A percentile compares a stretch with the other conserved stretches of the same genome.
Evolutionary conservation across 495 filamentous ascomycete species (phyloP).

Genomic region (Aspergillus cristatus): DNA sequence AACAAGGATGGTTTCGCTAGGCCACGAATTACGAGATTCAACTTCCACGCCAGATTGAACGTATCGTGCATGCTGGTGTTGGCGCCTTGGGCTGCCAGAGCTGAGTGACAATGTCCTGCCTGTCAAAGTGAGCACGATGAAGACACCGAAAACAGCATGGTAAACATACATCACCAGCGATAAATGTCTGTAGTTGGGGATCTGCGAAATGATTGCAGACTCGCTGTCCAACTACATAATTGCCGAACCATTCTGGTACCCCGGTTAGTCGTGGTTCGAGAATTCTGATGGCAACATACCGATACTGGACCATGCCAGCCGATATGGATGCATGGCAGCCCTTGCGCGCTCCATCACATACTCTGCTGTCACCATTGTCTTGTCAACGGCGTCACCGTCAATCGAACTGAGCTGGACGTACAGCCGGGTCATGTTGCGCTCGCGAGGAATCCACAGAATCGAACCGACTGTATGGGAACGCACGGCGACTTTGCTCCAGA

Average conservation of each 20-base stretch:
- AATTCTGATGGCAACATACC: constrained; percentile 11
- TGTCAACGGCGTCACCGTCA: constrained; percentile 50
- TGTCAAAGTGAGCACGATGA: background rate
- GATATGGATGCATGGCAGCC: constrained; percentile 58
- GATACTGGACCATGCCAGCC: constrained; percentile 53
- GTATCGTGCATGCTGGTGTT: constrained; percentile 78
- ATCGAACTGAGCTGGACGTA: constrained; percentile 69
- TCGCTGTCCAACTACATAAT: constrained; percentile 62
- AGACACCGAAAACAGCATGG: background rate
- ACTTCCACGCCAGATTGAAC: constrained; percentile 77
- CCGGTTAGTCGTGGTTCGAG: background rate
- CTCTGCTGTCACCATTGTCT: constrained; percentile 53
- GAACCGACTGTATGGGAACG: constrained; percentile 59
- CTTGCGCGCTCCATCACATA: constrained; percentile 59
- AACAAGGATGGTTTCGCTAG: constrained; percentile 49
- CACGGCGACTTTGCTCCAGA: constrained; percentile 61
- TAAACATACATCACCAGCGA: constrained; percentile 66
- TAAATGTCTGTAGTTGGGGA: constrained; percentile 56
- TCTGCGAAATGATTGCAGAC: constrained; percentile 62
- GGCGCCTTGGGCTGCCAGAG: constrained; percentile 86
- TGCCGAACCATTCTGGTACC: constrained; percentile 47
- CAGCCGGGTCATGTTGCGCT: constrained; percentile 63
- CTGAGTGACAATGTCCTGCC: constrained; percentile 65
- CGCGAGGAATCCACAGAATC: constrained; percentile 68
- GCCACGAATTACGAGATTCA: constrained; percentile 58